Conservation (phyloP, 345 rosid genomes). For the Gossypium australe region DNA sequence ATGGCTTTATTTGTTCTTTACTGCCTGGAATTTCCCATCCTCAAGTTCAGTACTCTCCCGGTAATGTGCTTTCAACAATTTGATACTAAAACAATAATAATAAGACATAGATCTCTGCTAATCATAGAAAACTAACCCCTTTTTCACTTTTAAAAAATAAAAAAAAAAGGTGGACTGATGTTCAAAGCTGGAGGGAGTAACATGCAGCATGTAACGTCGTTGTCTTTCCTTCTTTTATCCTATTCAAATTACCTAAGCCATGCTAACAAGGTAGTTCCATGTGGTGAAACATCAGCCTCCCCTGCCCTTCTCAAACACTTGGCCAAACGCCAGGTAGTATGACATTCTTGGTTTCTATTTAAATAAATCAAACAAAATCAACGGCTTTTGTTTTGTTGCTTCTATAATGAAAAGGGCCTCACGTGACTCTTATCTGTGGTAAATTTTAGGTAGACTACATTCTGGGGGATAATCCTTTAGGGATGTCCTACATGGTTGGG, state of each 20-base stretch:
- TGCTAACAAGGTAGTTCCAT: constrained; percentile 46
- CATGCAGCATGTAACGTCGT: constrained; percentile 91
- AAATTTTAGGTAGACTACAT: constrained; percentile 77
- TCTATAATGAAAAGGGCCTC: neutral
- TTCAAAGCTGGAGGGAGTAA: constrained; percentile 90
- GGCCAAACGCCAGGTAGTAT: constrained; percentile 49
- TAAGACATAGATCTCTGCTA: neutral
- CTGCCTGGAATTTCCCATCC: constrained; percentile 89
- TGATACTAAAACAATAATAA: neutral
- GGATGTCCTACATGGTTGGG: constrained; percentile 93
- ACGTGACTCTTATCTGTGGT: constrained; percentile 16
- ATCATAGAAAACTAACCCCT: neutral
- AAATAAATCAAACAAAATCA: neutral
- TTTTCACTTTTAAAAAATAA: neutral
- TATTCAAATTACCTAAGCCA: constrained; percentile 81
- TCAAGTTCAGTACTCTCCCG: constrained; percentile 95
- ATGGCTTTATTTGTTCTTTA: constrained; percentile 81
- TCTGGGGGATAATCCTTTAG: constrained; percentile 77
- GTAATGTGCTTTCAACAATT: constrained; percentile 25
- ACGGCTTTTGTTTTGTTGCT: constrained; percentile 3
- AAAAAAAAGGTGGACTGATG: constrained; percentile 62
- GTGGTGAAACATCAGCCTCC: constrained; percentile 48
- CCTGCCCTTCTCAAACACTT: constrained; percentile 51
- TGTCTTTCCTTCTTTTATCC: constrained; percentile 73
- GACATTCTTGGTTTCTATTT: neutral